Percentiles rank a stretch among this genome's conserved stretches.
Evolutionary conservation across 176 grass and related monocot genomes (phyloP).

Genomic region (Carex kokanica): DNA sequence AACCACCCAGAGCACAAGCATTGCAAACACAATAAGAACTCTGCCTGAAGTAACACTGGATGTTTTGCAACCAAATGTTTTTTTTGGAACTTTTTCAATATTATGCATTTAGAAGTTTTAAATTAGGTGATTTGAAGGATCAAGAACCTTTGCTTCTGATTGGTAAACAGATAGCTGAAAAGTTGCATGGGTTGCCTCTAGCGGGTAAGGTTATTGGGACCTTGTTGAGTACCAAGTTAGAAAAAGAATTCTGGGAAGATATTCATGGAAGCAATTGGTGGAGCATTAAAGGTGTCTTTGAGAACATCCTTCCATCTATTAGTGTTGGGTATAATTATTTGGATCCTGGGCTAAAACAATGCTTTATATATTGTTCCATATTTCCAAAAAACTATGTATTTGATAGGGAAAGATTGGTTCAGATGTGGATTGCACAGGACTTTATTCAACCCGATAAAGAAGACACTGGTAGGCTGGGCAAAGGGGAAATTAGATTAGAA

Average conservation of each 20-base stretch:
- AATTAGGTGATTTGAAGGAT: neutral
- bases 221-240: constrained; percentile 16
- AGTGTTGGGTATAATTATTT: constrained; percentile 3
- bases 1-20: neutral
- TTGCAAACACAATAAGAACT: constrained; percentile 18
- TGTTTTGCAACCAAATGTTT: neutral
- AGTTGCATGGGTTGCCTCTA: constrained; percentile 36
- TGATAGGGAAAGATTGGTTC: constrained; percentile 33
- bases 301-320: constrained; percentile 30
- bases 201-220: constrained; percentile 25
- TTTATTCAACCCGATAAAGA: constrained; percentile 10
- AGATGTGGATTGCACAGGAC: constrained; percentile 50
- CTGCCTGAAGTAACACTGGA: constrained; percentile 10
- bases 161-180: constrained; percentile 8
- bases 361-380: constrained; percentile 38
- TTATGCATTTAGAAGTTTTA: constrained; percentile 32
- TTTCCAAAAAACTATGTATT: constrained; percentile 37
- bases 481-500: constrained; percentile 1
- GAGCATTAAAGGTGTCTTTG: neutral
- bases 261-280: constrained; percentile 35
- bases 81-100: constrained; percentile 24
- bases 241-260: constrained; percentile 24
- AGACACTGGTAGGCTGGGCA: neutral
- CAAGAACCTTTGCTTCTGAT: neutral
- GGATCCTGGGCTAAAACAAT: constrained; percentile 22